Percentiles rank a stretch among this genome's conserved stretches.
These are phyloP conservation scores for Albugo candida DNA, from an alignment of 352 stramenopile genomes.

Conservation along the genomic window DNA sequence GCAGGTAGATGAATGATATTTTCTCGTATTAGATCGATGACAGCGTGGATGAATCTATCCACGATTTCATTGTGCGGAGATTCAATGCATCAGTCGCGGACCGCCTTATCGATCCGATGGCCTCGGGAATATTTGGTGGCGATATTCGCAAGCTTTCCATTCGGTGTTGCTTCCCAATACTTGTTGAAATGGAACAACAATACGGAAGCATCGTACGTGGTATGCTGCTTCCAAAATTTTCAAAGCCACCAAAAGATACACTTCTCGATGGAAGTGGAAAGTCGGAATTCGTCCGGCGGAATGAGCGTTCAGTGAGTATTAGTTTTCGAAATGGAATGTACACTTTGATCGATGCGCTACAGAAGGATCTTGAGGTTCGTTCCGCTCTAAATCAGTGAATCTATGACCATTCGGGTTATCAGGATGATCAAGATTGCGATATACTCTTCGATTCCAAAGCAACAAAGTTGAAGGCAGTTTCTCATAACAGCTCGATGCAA, in stretches of 20 bases:
- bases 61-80: conserved; percentile 50
- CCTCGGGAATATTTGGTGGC: conserved; percentile 75
- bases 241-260: conserved; percentile 14
- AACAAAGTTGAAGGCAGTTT: background rate
- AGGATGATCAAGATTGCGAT: conserved; percentile 9
- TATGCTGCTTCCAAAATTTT: conserved; percentile 5
- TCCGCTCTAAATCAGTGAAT: background rate
- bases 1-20: too few relatives aligned
- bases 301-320: conserved; percentile 64
- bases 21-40: background rate
- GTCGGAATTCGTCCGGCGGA: conserved; percentile 42
- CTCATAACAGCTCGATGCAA: conserved; percentile 11
- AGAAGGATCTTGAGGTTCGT: conserved; percentile 18
- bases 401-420: background rate
- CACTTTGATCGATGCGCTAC: conserved; percentile 37
- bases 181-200: conserved; percentile 53
- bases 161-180: conserved; percentile 56
- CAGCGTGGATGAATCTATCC: conserved; percentile 55
- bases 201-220: conserved; percentile 61
- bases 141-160: conserved; percentile 64
- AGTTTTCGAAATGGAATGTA: conserved; percentile 68
- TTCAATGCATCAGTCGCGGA: conserved; percentile 69
- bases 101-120: conserved; percentile 54
- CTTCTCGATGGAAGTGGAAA: conserved; percentile 50
- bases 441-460: conserved; percentile 9